These are phyloP conservation scores for Ziziphus jujuba DNA, from an alignment of 306 rosid genomes.

Conservation along the genomic window DNA sequence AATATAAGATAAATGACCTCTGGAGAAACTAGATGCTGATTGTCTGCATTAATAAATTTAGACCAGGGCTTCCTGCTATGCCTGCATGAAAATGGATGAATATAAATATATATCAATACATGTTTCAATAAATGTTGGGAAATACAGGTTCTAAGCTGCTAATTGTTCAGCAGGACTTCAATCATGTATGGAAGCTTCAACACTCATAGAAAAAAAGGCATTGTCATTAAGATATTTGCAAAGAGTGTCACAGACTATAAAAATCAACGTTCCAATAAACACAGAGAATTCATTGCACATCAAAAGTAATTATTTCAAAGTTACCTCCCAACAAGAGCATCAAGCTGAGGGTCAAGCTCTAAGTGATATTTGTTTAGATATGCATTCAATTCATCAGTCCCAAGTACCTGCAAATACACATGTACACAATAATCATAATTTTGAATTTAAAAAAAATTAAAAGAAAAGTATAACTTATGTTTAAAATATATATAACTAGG, in stretches of 20 bases:
- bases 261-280: slow-evolving; percentile 16
- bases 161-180: slow-evolving; percentile 15
- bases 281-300: slow-evolving; percentile 13
- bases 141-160: background rate
- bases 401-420: slow-evolving; percentile 62
- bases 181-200: slow-evolving; percentile 11
- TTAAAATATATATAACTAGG: too few relatives aligned
- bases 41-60: slow-evolving; percentile 86
- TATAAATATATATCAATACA: slow-evolving; percentile 9
- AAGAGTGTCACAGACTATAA: slow-evolving; percentile 6
- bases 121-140: background rate
- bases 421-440: slow-evolving; percentile 6
- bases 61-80: slow-evolving; percentile 99
- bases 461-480: too few relatives aligned
- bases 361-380: slow-evolving; percentile 71
- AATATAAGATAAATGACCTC: slow-evolving; percentile 56
- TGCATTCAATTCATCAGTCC: slow-evolving; percentile 82
- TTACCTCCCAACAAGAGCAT: slow-evolving; percentile 85
- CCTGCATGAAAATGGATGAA: slow-evolving; percentile 53
- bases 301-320: slow-evolving; percentile 1
- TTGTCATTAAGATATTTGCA: slow-evolving; percentile 14
- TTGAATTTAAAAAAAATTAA: too few relatives aligned
- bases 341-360: slow-evolving; percentile 90
- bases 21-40: slow-evolving; percentile 93
- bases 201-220: slow-evolving; percentile 15